A percentile compares a stretch with the other conserved stretches of the same genome.
phyloP scores from a whole-genome alignment of 257 asterid species.

The Penstemon newberryi region DNA sequence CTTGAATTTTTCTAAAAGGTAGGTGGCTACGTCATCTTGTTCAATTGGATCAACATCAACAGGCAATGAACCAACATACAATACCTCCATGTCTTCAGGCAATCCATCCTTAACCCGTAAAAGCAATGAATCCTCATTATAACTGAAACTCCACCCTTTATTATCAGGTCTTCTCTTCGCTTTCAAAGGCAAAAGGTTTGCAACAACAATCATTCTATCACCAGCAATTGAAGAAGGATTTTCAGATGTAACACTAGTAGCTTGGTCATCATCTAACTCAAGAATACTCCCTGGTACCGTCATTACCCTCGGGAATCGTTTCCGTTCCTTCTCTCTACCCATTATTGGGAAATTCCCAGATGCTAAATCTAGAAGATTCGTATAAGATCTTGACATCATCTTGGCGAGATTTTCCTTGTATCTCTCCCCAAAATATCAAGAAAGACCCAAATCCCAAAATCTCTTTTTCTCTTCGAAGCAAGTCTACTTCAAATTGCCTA shows the following conservation, averaged over 20 bases:
- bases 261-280: slow-evolving; percentile 83
- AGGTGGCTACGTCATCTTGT: slow-evolving; percentile 67
- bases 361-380: slow-evolving; percentile 86
- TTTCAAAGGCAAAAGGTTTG: slow-evolving; percentile 51
- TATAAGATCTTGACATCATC: slow-evolving; percentile 93
- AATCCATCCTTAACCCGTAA: slow-evolving; percentile 48
- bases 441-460: slow-evolving; percentile 23
- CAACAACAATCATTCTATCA: slow-evolving; percentile 68
- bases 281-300: slow-evolving; percentile 81
- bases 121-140: slow-evolving; percentile 53
- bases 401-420: slow-evolving; percentile 36
- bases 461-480: slow-evolving; percentile 24
- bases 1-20: slow-evolving; percentile 69
- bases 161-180: slow-evolving; percentile 64
- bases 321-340: slow-evolving; percentile 76
- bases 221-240: slow-evolving; percentile 66
- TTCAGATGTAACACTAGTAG: slow-evolving; percentile 69
- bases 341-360: slow-evolving; percentile 76
- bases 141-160: slow-evolving; percentile 73
- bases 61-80: slow-evolving; percentile 49
- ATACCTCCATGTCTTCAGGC: slow-evolving; percentile 57
- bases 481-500: slow-evolving; percentile 39
- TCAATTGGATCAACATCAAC: slow-evolving; percentile 60
- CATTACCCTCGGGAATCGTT: slow-evolving; percentile 72
- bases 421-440: slow-evolving; percentile 25